These are phyloP conservation scores for Trichosporon faecale DNA, from an alignment of 1,284 basidiomycete species.

Conservation along the genomic window DNA sequence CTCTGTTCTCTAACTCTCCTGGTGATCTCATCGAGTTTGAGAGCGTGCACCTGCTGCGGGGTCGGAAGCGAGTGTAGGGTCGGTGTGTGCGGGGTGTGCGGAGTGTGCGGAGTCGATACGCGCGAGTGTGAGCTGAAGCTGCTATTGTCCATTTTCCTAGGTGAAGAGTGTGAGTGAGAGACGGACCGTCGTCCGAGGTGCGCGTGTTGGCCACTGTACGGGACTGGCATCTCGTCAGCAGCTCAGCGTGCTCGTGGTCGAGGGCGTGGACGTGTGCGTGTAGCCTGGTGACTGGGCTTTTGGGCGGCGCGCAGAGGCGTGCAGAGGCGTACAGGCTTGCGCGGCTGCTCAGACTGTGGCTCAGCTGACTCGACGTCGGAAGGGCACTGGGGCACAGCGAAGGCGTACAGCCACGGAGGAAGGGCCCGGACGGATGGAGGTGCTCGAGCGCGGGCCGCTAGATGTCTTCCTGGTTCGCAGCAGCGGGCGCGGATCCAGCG, in stretches of 20 bases:
- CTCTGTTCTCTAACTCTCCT: constrained; percentile 7
- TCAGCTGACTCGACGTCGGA: background rate
- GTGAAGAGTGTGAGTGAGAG: constrained; percentile 1
- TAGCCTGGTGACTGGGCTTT: background rate
- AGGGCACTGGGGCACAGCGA: background rate
- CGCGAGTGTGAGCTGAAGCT: background rate
- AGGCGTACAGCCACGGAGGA: background rate
- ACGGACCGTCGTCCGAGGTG: background rate
- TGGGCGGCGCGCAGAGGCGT: background rate
- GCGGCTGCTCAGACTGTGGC: background rate
- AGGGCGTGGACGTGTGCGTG: background rate
- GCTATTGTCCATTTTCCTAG: background rate
- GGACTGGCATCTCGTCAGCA: background rate
- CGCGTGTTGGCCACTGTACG: background rate
- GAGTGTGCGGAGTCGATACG: background rate
- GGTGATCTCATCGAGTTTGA: constrained; percentile 5
- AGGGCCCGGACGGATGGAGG: background rate
- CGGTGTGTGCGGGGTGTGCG: background rate
- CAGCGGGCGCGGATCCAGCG: background rate
- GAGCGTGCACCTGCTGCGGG: background rate
- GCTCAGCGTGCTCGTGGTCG: background rate
- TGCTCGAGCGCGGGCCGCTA: background rate
- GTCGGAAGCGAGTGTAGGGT: background rate
- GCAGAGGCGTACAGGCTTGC: background rate
- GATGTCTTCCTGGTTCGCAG: background rate